These are phyloP conservation scores for Wickerhamiella allomyrinae DNA, from an alignment of 805 yeast genomes.

Conservation along the genomic window DNA sequence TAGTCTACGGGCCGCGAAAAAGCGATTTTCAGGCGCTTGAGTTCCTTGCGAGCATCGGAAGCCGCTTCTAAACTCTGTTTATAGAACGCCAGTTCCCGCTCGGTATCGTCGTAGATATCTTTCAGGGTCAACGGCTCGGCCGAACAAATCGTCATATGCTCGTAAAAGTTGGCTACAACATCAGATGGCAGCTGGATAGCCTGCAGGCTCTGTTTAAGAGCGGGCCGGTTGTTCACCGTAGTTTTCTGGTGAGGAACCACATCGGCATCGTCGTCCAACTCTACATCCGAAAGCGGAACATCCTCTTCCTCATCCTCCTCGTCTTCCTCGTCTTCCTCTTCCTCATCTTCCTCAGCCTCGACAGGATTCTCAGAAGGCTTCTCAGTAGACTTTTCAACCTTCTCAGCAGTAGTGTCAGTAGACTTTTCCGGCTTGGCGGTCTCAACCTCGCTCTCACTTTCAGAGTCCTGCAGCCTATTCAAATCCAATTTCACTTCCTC, in stretches of 20 bases:
- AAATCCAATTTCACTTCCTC: conserved; percentile 25
- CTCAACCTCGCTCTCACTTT: conserved; percentile 18
- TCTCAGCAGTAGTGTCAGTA: background rate
- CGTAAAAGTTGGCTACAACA: conserved; percentile 58
- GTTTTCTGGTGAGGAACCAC: conserved; percentile 82
- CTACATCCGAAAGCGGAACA: conserved; percentile 79
- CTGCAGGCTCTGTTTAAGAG: conserved; percentile 28
- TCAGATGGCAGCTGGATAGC: conserved; percentile 32
- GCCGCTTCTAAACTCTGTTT: conserved; percentile 87
- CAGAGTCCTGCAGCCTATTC: conserved; percentile 24
- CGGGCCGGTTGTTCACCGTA: conserved; percentile 78
- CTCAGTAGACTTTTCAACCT: conserved; percentile 25
- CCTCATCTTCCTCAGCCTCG: conserved; percentile 28
- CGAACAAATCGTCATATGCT: conserved; percentile 65
- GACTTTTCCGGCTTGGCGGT: conserved; percentile 25
- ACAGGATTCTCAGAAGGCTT: too few species aligned
- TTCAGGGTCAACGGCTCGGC: conserved; percentile 44
- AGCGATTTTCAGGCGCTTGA: conserved; percentile 55
- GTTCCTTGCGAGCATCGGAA: conserved; percentile 50
- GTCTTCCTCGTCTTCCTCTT: conserved; percentile 40
- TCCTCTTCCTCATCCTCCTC: conserved; percentile 66
- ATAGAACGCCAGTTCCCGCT: conserved; percentile 88
- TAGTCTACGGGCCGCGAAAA: conserved; percentile 89
- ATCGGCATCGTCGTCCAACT: conserved; percentile 87
- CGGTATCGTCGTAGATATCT: conserved; percentile 90